Conservation (phyloP, 2,329 filamentous ascomycete species). For the Trichoderma simmonsii region DNA sequence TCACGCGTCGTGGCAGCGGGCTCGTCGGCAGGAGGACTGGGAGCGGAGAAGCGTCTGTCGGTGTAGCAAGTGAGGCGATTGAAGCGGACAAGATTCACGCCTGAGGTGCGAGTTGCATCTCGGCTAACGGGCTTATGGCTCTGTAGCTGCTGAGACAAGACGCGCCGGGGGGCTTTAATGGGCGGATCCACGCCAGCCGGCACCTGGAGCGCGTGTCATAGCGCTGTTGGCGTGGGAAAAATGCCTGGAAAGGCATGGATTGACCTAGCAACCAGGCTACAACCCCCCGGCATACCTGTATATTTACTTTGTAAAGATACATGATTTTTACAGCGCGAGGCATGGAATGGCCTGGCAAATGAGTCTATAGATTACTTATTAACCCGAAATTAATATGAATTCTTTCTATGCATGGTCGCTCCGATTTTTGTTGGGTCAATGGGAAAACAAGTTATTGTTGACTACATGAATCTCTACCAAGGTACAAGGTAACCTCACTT, state of each 20-base stretch:
- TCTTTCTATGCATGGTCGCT: background rate
- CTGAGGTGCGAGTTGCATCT: background rate
- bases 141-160: slow-evolving; percentile 2
- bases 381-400: background rate
- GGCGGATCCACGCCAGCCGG: slow-evolving; percentile 1
- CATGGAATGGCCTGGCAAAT: background rate
- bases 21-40: background rate
- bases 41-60: background rate
- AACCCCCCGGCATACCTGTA: background rate
- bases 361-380: background rate
- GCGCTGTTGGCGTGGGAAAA: slow-evolving; percentile 12
- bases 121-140: slow-evolving; percentile 8
- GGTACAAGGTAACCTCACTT: background rate
- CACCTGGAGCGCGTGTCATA: slow-evolving; percentile 14
- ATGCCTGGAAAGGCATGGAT: background rate
- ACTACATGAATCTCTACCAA: background rate
- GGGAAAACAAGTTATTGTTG: background rate
- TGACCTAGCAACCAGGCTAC: slow-evolving; percentile 10
- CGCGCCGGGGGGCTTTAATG: slow-evolving; percentile 13
- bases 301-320: slow-evolving; percentile 1
- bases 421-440: background rate
- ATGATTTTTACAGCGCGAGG: background rate
- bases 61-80: slow-evolving; percentile 6
- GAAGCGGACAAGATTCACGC: background rate
- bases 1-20: slow-evolving; percentile 3